Evolutionary conservation across 2,329 filamentous ascomycete genomes (phyloP), one percentile per base, ranked within the genome.

Genomic region (Rugonectria rugulosa): DNA sequence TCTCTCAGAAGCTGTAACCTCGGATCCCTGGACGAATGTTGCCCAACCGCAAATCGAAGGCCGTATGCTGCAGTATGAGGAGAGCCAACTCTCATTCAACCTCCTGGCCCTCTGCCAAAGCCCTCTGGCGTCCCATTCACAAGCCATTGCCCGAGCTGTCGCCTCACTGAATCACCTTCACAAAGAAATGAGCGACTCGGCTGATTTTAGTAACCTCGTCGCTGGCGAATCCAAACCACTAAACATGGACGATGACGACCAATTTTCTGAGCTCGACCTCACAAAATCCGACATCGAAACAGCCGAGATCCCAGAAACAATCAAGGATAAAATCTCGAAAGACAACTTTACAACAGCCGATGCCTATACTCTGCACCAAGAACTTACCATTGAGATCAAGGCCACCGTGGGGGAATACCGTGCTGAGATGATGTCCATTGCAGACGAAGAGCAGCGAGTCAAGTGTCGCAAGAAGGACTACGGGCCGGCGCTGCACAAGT

Each of bases 101-200:
- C 83, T 96, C 31, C 79, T 96, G 43, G 88, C 91, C 20, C 75
- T 97, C 2, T 89, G 88, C 59, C 82, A 84, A 53, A 89, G 88
- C 53, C 87, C 90, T 0, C 72, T 89, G 2, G 65, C 75, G 11
- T 70, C 74, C 3, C 75, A 87, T 10, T 78, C 68, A 54, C 82
- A 56, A 71, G 74, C 72, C 5, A 76, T 87, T 19, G 76, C 77
- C 2, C 57, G 66, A 20, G 78, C 75, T 40, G 66, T 81, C 51
- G 70, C 77, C 59, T 70, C 71, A 15, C 59, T 83, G 24, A 59
- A 68, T 6, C 64, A 65, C 23, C 66, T 85, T 2, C 67, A 78
- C 44, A 57, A 65, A 1, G 72, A 72, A 6, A 64, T 71, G 60
- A 44, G 59, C 6, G 43, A 60, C 6, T 57, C 57, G 11, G 2